phyloP scores from a whole-genome alignment of 805 yeast genomes.

The Metschnikowia similis region DNA sequence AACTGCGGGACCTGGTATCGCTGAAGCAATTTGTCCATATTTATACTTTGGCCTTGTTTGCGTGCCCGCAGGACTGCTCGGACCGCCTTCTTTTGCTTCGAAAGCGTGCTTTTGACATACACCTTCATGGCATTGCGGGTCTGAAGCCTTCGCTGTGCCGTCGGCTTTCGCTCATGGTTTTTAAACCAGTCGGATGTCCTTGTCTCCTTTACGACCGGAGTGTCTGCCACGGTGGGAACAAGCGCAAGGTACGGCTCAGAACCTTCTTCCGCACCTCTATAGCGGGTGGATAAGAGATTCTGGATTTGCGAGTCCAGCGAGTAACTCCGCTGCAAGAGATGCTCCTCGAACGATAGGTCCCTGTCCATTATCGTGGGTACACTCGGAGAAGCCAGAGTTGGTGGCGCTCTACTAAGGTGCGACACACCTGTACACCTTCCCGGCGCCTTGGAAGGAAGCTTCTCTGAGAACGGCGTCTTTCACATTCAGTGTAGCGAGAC shows the following conservation, averaged over 20 bases:
- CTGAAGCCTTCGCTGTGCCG: conserved; percentile 18
- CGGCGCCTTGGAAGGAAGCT: not conserved
- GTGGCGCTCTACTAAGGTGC: not conserved
- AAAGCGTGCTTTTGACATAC: conserved; percentile 35
- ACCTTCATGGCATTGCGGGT: conserved; percentile 40
- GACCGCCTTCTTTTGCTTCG: conserved; percentile 37
- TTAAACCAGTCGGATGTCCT: conserved; percentile 2
- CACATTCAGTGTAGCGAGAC: no score
- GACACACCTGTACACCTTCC: not conserved
- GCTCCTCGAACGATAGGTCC: conserved; percentile 42
- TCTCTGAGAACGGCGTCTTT: no score
- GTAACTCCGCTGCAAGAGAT: conserved; percentile 43
- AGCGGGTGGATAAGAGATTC: conserved; percentile 42
- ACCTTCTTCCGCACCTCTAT: conserved; percentile 36
- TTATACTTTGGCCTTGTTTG: conserved; percentile 16
- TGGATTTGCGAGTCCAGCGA: conserved; percentile 33
- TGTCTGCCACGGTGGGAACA: conserved; percentile 9
- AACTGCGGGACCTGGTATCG: conserved; percentile 36
- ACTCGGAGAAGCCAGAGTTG: not conserved
- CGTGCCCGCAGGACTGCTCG: conserved; percentile 33
- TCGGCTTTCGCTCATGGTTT: conserved; percentile 9
- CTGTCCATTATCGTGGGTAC: conserved; percentile 28
- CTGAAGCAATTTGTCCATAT: conserved; percentile 20
- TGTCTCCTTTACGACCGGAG: not conserved
- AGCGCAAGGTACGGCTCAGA: conserved; percentile 38